Evolutionary conservation across 768 basidiomycete genomes (phyloP), one percentile per base, ranked within the genome.

Genomic region (Auricularia sp.): DNA sequence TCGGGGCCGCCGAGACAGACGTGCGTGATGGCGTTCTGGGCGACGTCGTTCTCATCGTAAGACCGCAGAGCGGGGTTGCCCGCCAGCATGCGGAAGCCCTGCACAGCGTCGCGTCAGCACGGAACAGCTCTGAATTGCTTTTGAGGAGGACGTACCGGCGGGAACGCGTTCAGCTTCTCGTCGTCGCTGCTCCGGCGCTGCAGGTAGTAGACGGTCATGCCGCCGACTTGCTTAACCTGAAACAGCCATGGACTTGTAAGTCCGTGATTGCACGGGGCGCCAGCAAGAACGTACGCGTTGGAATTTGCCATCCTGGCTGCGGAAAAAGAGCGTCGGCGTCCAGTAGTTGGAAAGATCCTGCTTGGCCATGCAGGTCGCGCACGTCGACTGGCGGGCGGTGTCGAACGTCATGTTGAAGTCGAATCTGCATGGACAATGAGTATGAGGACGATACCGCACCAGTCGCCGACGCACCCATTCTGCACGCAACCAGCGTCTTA

Each of bases 71-170:
- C 64, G 1, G 68, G 66, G 33, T 66, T 63, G 10, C 68, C 68
- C 1, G 64, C 64, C 18, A 68, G 64, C 68, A 68, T 68, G 3
- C 68, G 66, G 16, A 68, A 64, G 14, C 61, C 56, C 56, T 59
- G 12, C 18, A 42, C 5, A 23, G 14, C 23, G 10, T 59, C 11
- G 56, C 14, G 33, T 51, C 47, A 51, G 47, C 39, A 42, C 39
- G 39, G 39, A 42, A 14, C 7, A 21, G 47, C 3, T 8, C 18
- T 51, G 47, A 21, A 51, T 6, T 51, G 16, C 18, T 3, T 14
- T 29, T 59, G 29, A 34, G 23, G 23, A 51, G 10, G 43, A 29
- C 56, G 5, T 23, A 59, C 68, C 14, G 29, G 4, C 8, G 64
- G 64, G 42, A 64, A 64, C 1, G 64, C 58, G 8, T 5, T 10